phyloP scores from a whole-genome alignment of 1,284 basidiomycete species.

The Rhodotorula sp. region DNA sequence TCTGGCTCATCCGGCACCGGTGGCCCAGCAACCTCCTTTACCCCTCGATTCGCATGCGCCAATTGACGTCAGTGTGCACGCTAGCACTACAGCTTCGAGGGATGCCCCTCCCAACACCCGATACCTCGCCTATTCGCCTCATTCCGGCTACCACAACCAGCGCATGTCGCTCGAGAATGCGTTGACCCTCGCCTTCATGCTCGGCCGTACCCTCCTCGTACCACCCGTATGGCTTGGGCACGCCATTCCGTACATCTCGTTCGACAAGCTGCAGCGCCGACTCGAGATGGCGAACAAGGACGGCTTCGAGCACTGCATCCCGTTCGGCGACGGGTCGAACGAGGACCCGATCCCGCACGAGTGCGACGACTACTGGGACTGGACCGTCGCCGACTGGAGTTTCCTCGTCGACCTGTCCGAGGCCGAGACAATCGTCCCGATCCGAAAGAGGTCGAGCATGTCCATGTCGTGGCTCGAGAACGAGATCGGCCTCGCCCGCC shows the following conservation, averaged over 20 bases:
- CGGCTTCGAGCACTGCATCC: slow-evolving; percentile 55
- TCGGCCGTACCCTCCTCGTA: slow-evolving; percentile 70
- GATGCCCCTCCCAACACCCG: not conserved
- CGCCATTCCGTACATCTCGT: slow-evolving; percentile 63
- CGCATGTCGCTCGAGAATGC: slow-evolving; percentile 78
- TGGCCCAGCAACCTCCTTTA: no score
- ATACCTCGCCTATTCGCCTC: slow-evolving; percentile 41
- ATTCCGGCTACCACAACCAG: slow-evolving; percentile 71
- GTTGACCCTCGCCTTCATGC: slow-evolving; percentile 62
- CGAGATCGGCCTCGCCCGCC: slow-evolving; percentile 46
- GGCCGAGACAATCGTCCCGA: slow-evolving; percentile 47
- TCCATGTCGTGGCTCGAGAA: slow-evolving; percentile 56
- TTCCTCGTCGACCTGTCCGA: slow-evolving; percentile 61
- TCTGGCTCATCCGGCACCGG: not conserved
- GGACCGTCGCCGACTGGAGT: slow-evolving; percentile 64
- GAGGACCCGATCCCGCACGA: slow-evolving; percentile 50
- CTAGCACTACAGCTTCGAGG: not conserved
- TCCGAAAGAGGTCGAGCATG: slow-evolving; percentile 57
- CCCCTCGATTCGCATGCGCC: not conserved
- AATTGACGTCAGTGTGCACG: not conserved
- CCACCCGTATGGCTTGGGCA: slow-evolving; percentile 68
- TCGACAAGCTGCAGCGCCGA: slow-evolving; percentile 57
- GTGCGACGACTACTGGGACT: slow-evolving; percentile 57
- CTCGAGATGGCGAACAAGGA: slow-evolving; percentile 58
- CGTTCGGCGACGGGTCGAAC: slow-evolving; percentile 39